Conservation (phyloP, 495 filamentous ascomycete species). For the Daldinia loculata region DNA sequence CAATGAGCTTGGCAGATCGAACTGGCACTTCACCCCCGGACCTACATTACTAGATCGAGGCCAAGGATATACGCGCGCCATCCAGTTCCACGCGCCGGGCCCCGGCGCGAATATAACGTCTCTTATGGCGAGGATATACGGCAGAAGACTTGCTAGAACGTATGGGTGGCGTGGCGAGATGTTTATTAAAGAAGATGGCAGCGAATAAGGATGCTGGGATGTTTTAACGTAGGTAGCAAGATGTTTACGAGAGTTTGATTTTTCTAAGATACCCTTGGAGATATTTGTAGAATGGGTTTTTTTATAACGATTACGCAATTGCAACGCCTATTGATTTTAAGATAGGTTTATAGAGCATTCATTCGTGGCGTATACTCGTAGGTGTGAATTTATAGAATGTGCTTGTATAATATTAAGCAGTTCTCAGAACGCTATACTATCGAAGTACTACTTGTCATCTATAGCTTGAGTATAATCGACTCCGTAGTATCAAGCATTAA, state of each 20-base stretch:
- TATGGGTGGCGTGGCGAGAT: not conserved
- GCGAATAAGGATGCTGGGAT: not conserved
- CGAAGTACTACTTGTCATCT: not conserved
- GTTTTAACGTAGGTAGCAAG: not conserved
- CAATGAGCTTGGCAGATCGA: not conserved
- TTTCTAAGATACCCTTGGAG: not conserved
- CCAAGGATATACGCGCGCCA: not conserved
- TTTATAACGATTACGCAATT: not conserved
- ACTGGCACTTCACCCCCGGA: not conserved
- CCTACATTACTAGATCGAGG: not conserved
- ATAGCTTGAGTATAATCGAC: not conserved
- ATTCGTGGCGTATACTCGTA: not conserved
- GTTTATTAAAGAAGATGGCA: not conserved
- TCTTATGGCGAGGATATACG: not conserved
- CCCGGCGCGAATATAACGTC: not conserved
- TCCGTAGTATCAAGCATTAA: not conserved
- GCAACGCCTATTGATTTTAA: not conserved
- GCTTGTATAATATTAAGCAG: not conserved
- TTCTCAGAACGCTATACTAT: not conserved
- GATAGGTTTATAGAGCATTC: not conserved
- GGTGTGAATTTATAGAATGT: not conserved
- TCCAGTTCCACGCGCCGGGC: not conserved
- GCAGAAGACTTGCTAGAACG: not conserved
- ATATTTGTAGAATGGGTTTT: not conserved
- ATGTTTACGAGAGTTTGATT: not conserved